phyloP scores from a whole-genome alignment of 495 filamentous ascomycete species.

The Penicillium daleae region DNA sequence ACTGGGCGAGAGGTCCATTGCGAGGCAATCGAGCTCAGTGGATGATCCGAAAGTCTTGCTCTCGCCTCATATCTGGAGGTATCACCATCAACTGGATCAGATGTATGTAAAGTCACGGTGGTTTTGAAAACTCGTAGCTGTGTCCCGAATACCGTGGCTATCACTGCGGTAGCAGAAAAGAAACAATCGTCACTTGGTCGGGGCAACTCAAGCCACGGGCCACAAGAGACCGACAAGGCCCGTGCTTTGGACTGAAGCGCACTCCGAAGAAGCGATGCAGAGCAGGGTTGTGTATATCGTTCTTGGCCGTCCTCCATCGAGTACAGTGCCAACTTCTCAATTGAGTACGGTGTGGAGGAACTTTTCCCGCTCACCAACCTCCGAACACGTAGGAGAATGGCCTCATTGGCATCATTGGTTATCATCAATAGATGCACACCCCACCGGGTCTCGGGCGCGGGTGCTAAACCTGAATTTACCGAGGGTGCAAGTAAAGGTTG shows the following conservation, averaged over 20 bases:
- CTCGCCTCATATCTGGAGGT: constrained; percentile 12
- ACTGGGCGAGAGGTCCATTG: constrained; percentile 22
- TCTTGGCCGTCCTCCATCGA: constrained; percentile 17
- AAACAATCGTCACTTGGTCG: background rate
- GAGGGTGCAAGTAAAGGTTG: constrained; percentile 32
- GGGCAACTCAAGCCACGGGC: constrained; percentile 40
- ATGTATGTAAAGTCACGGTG: constrained; percentile 20
- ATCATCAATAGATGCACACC: constrained; percentile 42
- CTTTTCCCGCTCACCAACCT: background rate
- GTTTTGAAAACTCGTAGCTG: constrained; percentile 38
- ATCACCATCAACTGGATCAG: background rate
- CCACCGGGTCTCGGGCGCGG: constrained; percentile 42
- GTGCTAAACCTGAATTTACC: constrained; percentile 6
- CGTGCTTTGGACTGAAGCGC: constrained; percentile 30
- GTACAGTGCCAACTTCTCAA: constrained; percentile 33
- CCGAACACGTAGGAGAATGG: constrained; percentile 35
- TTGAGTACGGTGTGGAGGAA: constrained; percentile 16
- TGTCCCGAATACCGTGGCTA: constrained; percentile 37
- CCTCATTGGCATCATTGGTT: constrained; percentile 48
- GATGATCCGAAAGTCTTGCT: constrained; percentile 24
- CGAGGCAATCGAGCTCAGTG: constrained; percentile 5
- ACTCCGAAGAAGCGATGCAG: constrained; percentile 36
- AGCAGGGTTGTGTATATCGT: constrained; percentile 20
- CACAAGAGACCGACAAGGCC: constrained; percentile 35
- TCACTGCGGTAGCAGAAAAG: constrained; percentile 25